Base-by-base conservation (phyloP, 768 basidiomycete genomes). In the Gyrodon lividus region DNA sequence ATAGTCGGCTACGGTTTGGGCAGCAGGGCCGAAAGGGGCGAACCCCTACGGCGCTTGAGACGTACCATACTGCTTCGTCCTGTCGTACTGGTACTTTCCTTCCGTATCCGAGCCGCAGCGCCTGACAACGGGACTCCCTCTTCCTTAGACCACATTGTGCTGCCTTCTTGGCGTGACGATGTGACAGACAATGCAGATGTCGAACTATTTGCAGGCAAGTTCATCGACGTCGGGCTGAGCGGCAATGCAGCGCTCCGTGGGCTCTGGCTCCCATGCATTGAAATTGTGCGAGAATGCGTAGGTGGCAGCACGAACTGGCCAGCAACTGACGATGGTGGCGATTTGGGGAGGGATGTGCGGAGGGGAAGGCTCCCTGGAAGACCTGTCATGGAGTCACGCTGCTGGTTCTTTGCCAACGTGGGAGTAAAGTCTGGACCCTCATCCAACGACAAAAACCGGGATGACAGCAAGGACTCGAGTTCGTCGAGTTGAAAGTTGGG, bases 401-500 rank as follows among this genome's bases (percentile, higher is more conserved):
- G 80, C 51, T 79, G 78, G 60, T 84, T 80, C 76, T 81, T 83
- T 28, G 76, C 74, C 10, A 90, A 72, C 0, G 89, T 91, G 0
- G 88, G 89, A 0, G 85, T 80, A 62, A 90, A 91, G 26, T 78
- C 79, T 12, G 73, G 74, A 16, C 79, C 83, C 58, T 82, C 79
- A 58, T 88, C 86, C 48, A 82, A 74, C 2, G 84, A 84, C 22
- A 87, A 74, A 61, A 92, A 88, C 13, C 82, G 74, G 4, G 84
- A 86, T 3, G 87, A 89, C 5, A 92, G 73, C 2, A 90, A 70
- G 1, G 86, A 84, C 68, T 92, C 90, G 28, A 85, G 75, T 57
- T 89, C 86, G 66, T 90, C 87, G 26, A 91, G 71, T 55, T 82
- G 77, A 73, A 92, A 92, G 59, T 78, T 73, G 4, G 89, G 87